A percentile compares a stretch with the other conserved stretches of the same genome.
Evolutionary conservation across 129 eudicot species (phyloP).

Genomic region (Flaveria robusta): DNA sequence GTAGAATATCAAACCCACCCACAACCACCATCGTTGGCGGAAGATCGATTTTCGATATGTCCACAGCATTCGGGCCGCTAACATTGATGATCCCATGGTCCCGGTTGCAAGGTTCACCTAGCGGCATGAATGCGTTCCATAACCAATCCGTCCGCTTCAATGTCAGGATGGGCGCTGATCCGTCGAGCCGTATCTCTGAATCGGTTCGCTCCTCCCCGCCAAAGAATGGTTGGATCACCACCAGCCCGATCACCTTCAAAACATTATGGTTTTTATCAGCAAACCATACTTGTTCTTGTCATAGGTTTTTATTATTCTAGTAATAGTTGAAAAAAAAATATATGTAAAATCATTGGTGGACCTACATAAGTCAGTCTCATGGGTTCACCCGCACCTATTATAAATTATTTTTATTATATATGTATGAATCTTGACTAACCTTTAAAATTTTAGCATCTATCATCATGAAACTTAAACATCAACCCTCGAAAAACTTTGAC

Average conservation of each 20-base stretch:
- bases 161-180: slow-evolving; percentile 20
- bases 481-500: too few relatives aligned
- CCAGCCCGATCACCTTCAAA: slow-evolving; percentile 31
- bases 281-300: too few relatives aligned
- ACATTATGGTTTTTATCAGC: neutral
- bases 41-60: slow-evolving; percentile 25
- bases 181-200: slow-evolving; percentile 6
- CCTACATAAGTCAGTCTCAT: too few relatives aligned
- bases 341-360: too few relatives aligned
- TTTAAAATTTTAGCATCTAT: too few relatives aligned
- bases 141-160: slow-evolving; percentile 25
- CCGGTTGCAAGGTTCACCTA: slow-evolving; percentile 20
- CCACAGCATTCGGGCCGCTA: slow-evolving; percentile 32
- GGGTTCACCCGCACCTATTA: too few relatives aligned
- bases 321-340: too few relatives aligned
- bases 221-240: slow-evolving; percentile 41
- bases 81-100: slow-evolving; percentile 37
- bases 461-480: too few relatives aligned
- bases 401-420: too few relatives aligned
- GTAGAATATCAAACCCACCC: slow-evolving; percentile 22
- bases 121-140: slow-evolving; percentile 41
- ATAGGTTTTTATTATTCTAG: too few relatives aligned
- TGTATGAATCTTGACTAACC: too few relatives aligned
- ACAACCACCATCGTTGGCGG: slow-evolving; percentile 35
- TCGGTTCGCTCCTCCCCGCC: slow-evolving; percentile 43